These are phyloP conservation scores for Solidago caesia DNA, from an alignment of 129 eudicot genomes.

Conservation along the genomic window DNA sequence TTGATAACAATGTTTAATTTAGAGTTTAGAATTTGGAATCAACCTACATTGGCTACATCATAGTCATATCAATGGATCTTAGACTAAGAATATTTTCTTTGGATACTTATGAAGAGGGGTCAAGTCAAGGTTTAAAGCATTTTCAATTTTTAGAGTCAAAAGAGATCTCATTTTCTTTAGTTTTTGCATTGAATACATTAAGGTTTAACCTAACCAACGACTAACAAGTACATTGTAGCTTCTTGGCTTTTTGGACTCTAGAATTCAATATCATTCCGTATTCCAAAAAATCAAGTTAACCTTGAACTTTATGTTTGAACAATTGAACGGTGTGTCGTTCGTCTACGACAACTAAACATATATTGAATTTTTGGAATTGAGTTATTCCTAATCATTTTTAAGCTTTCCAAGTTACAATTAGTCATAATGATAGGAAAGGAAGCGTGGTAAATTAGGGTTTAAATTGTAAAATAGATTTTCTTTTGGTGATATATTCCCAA, in stretches of 20 bases:
- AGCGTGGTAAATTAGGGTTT: too few species aligned
- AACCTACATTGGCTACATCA: constrained; percentile 30
- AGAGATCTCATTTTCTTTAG: constrained; percentile 19
- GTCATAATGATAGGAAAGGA: too few species aligned
- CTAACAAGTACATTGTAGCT: neutral
- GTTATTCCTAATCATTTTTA: too few species aligned
- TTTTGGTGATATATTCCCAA: too few species aligned
- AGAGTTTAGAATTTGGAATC: constrained; percentile 35
- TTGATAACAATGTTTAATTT: constrained; percentile 27
- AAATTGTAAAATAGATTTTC: too few species aligned
- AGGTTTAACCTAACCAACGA: constrained; percentile 5
- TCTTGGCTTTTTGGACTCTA: neutral
- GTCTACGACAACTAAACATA: too few species aligned
- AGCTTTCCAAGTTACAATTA: too few species aligned
- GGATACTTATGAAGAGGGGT: constrained; percentile 33
- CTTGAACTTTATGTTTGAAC: neutral
- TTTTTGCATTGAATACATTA: neutral
- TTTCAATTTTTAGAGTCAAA: constrained; percentile 22
- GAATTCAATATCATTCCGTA: too few species aligned
- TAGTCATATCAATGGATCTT: constrained; percentile 33
- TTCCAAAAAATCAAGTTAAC: neutral
- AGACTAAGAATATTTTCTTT: constrained; percentile 33
- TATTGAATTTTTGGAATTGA: too few species aligned
- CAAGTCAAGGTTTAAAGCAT: constrained; percentile 23
- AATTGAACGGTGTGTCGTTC: too few species aligned